These are phyloP conservation scores for Penicillium goetzii DNA, from an alignment of 495 filamentous ascomycete genomes.

Conservation along the genomic window DNA sequence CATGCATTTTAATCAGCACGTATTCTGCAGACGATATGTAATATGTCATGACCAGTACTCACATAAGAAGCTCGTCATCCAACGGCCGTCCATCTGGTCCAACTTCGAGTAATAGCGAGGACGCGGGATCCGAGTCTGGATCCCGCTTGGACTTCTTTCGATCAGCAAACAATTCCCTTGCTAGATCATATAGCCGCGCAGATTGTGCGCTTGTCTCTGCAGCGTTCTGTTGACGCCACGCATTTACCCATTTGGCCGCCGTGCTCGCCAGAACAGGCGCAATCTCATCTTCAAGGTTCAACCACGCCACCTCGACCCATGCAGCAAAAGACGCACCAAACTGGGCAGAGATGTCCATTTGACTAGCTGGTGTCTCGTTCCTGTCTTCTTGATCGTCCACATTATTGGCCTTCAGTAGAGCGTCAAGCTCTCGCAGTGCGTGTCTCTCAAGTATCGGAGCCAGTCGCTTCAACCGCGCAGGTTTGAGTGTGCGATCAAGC, in stretches of 20 bases:
- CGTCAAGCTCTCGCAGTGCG: not conserved
- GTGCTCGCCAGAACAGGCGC: conserved; percentile 2
- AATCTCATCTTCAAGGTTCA: conserved; percentile 7
- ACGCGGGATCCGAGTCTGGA: not conserved
- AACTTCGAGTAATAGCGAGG: not conserved
- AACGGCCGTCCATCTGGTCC: not conserved
- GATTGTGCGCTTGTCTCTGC: conserved; percentile 6
- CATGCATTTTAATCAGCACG: not conserved
- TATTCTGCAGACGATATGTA: not conserved
- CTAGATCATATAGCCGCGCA: conserved; percentile 1
- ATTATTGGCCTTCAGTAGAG: not conserved
- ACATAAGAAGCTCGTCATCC: not conserved
- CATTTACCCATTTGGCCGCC: conserved; percentile 7
- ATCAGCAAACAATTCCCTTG: not conserved
- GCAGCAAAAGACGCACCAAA: conserved; percentile 7
- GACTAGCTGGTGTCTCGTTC: not conserved
- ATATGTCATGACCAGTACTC: not conserved
- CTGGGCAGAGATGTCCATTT: not conserved
- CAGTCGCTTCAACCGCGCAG: not conserved
- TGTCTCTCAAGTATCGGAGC: not conserved
- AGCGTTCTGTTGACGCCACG: conserved; percentile 7
- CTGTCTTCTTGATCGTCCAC: not conserved
- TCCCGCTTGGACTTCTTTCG: not conserved
- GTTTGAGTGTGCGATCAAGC: not conserved
- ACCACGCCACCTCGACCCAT: conserved; percentile 9